Evolutionary conservation across 495 filamentous ascomycete species (phyloP).

Genomic region (Xylaria flabelliformis): DNA sequence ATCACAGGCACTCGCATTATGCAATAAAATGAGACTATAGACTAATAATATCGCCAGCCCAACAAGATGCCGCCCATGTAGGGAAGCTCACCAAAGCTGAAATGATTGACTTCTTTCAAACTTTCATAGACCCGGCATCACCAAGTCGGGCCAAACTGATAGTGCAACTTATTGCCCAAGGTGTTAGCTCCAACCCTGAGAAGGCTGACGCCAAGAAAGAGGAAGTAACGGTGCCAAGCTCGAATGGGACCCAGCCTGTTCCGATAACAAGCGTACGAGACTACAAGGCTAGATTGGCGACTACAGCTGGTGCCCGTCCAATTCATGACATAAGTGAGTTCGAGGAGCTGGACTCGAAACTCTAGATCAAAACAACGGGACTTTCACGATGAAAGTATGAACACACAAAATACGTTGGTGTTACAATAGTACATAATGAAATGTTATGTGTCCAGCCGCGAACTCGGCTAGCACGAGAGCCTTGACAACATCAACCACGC

Average conservation of each 20-base stretch:
- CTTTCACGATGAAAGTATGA: constrained; percentile 12
- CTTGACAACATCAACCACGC: neutral
- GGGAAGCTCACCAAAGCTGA: constrained; percentile 77
- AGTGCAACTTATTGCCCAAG: constrained; percentile 81
- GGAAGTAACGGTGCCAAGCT: constrained; percentile 34
- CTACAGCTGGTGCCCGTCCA: constrained; percentile 72
- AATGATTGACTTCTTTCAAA: constrained; percentile 77
- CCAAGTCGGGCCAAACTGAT: constrained; percentile 77
- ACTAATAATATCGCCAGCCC: constrained; percentile 52
- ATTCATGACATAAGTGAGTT: constrained; percentile 79
- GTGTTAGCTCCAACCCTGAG: constrained; percentile 49
- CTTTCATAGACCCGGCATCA: constrained; percentile 78
- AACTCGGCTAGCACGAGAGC: constrained; percentile 1
- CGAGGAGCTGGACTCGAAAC: constrained; percentile 80
- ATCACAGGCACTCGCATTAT: neutral
- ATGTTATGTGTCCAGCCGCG: neutral
- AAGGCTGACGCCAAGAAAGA: constrained; percentile 39
- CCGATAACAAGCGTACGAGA: constrained; percentile 75
- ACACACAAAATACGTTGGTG: constrained; percentile 4
- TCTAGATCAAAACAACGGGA: constrained; percentile 48
- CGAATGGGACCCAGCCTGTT: constrained; percentile 53
- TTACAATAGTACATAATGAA: neutral
- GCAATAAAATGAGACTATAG: neutral
- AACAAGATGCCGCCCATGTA: constrained; percentile 78
- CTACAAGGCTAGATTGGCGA: constrained; percentile 74